A percentile compares a stretch with the other conserved stretches of the same genome.
phyloP scores from a whole-genome alignment of 2,329 filamentous ascomycete genomes.

The Aspergillus caelatus region DNA sequence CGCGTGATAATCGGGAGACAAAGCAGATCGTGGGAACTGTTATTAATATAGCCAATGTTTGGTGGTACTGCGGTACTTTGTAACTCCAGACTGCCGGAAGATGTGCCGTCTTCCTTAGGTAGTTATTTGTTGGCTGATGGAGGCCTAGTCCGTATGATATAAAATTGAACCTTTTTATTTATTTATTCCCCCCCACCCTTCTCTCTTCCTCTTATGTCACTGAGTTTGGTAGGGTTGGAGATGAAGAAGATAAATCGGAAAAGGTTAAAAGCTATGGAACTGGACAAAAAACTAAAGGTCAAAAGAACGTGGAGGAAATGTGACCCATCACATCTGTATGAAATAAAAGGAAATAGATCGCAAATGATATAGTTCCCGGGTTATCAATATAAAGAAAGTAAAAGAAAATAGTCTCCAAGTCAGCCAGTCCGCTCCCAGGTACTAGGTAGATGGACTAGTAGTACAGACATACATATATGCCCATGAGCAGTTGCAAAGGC shows the following conservation, averaged over 20 bases:
- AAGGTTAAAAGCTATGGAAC: not conserved
- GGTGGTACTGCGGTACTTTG: slow-evolving; percentile 3
- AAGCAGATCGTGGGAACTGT: slow-evolving; percentile 8
- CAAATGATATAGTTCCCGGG: not conserved
- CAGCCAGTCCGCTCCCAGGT: too few relatives aligned
- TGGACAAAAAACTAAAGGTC: not conserved
- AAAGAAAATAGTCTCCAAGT: not conserved
- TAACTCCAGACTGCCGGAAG: slow-evolving; percentile 2
- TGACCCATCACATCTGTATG: slow-evolving; percentile 1
- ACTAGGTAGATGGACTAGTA: not conserved
- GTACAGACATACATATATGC: not conserved
- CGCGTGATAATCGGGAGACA: slow-evolving; percentile 5
- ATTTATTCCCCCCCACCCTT: too few relatives aligned
- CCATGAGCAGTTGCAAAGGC: not conserved
- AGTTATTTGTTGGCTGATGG: not conserved
- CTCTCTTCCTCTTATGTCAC: not conserved
- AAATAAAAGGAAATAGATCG: not conserved
- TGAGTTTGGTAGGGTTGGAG: not conserved
- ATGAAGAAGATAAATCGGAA: not conserved
- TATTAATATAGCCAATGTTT: not conserved
- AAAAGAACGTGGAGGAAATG: not conserved
- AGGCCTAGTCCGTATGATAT: not conserved
- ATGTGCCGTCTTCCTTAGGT: not conserved
- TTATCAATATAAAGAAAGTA: not conserved
- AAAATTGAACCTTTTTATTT: not conserved